Evolutionary conservation across 805 yeast genomes (phyloP).

Genomic region (Metschnikowia similis): DNA sequence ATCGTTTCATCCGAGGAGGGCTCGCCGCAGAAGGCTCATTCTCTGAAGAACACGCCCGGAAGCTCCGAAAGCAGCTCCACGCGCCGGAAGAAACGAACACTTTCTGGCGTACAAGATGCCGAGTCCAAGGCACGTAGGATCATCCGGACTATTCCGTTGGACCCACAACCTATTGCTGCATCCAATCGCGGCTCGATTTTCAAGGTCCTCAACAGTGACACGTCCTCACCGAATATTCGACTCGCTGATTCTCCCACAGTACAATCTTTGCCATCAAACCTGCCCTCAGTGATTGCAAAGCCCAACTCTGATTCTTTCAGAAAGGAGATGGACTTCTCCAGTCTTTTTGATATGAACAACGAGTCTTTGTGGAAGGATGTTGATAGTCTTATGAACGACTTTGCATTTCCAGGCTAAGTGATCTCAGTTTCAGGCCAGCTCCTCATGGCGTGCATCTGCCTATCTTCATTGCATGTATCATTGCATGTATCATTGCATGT

Average conservation of each 20-base stretch:
- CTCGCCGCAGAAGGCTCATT: slow-evolving; percentile 11
- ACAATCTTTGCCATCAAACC: background rate
- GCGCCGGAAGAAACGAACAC: slow-evolving; percentile 41
- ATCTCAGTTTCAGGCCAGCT: background rate
- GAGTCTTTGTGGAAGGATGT: slow-evolving; percentile 75
- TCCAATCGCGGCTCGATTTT: slow-evolving; percentile 34
- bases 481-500: background rate
- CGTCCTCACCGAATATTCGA: slow-evolving; percentile 25
- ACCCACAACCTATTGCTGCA: slow-evolving; percentile 69
- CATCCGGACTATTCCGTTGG: slow-evolving; percentile 74
- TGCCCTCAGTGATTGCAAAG: background rate
- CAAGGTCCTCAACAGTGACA: slow-evolving; percentile 35
- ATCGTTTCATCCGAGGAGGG: slow-evolving; percentile 18
- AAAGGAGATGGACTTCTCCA: slow-evolving; percentile 17
- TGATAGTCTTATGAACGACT: slow-evolving; percentile 85
- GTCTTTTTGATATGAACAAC: slow-evolving; percentile 44
- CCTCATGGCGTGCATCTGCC: too few species aligned
- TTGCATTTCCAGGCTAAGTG: slow-evolving; percentile 67
- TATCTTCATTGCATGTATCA: background rate
- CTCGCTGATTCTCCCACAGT: background rate
- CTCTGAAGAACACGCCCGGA: slow-evolving; percentile 33
- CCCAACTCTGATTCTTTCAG: background rate
- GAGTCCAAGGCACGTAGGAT: slow-evolving; percentile 71
- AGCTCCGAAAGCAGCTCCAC: slow-evolving; percentile 31
- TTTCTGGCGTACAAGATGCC: slow-evolving; percentile 56